Conservation (phyloP, 1,284 basidiomycete species). For the Ceratobasidium sp. region DNA sequence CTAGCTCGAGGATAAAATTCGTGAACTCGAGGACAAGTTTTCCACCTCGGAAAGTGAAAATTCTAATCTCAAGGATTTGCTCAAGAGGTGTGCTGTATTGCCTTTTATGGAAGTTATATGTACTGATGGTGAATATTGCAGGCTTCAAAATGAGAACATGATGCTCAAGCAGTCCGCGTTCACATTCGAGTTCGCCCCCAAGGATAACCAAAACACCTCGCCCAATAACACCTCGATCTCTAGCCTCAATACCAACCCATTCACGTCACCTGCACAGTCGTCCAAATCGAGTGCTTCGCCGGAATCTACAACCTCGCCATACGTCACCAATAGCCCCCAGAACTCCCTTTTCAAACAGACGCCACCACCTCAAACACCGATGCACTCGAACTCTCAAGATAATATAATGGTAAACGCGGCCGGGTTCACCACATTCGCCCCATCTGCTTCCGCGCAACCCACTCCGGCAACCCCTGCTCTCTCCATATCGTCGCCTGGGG, state of each 20-base stretch:
- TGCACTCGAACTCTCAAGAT: slow-evolving; percentile 56
- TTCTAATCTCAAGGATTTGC: slow-evolving; percentile 77
- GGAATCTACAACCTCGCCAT: slow-evolving; percentile 41
- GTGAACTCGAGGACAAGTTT: slow-evolving; percentile 78
- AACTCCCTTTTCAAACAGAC: slow-evolving; percentile 37
- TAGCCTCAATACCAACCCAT: slow-evolving; percentile 41
- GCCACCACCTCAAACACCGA: slow-evolving; percentile 34
- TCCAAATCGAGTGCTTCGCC: slow-evolving; percentile 50
- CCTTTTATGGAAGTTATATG: not conserved
- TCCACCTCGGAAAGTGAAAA: slow-evolving; percentile 71
- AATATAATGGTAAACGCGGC: slow-evolving; percentile 9
- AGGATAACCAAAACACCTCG: slow-evolving; percentile 53
- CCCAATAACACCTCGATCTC: slow-evolving; percentile 48
- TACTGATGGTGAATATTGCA: slow-evolving; percentile 42
- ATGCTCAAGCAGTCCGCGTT: slow-evolving; percentile 74
- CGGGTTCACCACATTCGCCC: slow-evolving; percentile 47
- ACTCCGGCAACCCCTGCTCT: slow-evolving; percentile 66
- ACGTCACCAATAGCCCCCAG: slow-evolving; percentile 19
- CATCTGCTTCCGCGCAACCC: slow-evolving; percentile 49
- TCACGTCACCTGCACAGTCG: slow-evolving; percentile 46
- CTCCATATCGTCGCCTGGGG: slow-evolving; percentile 50
- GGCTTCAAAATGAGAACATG: slow-evolving; percentile 81
- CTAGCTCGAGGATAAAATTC: slow-evolving; percentile 83
- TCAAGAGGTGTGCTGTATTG: slow-evolving; percentile 50
- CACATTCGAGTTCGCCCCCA: slow-evolving; percentile 58